Evolutionary conservation across 2,329 filamentous ascomycete species (phyloP).

Genomic region (Cordyceps fumosorosea): DNA sequence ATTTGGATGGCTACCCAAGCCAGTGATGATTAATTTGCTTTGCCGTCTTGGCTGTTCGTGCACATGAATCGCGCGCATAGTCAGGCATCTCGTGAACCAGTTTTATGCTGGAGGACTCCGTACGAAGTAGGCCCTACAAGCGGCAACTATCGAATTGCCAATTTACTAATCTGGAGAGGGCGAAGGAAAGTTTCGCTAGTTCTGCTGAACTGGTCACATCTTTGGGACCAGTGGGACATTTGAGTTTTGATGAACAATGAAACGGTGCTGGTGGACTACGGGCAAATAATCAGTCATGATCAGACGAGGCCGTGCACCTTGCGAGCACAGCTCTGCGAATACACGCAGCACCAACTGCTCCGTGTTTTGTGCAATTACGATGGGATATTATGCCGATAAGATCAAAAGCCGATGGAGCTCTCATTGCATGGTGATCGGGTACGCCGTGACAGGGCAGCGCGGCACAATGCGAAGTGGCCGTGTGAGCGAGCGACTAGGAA

Average conservation of each 20-base stretch:
- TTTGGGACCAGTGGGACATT: background rate
- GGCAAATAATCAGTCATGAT: background rate
- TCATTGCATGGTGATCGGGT: background rate
- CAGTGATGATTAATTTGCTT: no score
- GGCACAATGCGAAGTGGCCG: background rate
- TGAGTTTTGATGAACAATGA: constrained; percentile 9
- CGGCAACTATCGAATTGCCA: no score
- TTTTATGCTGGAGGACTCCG: no score
- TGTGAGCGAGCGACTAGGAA: background rate
- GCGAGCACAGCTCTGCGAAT: background rate
- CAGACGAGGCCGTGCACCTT: constrained; percentile 5
- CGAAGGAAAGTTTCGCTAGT: no score
- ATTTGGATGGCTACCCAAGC: no score
- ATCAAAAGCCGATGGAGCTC: background rate
- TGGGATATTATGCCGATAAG: background rate
- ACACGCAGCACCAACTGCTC: background rate
- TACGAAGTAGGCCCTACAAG: no score
- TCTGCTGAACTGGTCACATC: no score
- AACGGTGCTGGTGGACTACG: background rate
- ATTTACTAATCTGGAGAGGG: no score
- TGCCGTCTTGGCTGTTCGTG: no score
- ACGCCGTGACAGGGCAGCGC: background rate
- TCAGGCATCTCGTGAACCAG: no score
- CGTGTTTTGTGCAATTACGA: background rate
- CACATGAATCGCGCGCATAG: no score